Base-by-base conservation (phyloP, 768 basidiomycete genomes). In the Leccinellum luteum region DNA sequence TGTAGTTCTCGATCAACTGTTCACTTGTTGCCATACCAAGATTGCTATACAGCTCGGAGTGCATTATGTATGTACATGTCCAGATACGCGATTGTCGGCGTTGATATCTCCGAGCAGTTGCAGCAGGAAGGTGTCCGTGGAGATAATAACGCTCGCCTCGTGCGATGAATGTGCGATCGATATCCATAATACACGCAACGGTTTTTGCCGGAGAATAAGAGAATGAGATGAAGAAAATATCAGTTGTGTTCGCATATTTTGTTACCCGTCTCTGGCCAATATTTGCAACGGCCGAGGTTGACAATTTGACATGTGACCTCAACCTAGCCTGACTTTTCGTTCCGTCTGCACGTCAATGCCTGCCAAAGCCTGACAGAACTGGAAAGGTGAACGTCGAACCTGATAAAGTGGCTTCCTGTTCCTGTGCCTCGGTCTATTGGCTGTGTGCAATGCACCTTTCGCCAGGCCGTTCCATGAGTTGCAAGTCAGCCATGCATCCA, bases 381-480 rank as follows among this genome's bases (percentile, higher is more conserved):
- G 27, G 47, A 45, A 28, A 14, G 30, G 48, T 19, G 30, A 27
- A 30, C 28, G 9, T 49, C 10, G n/a, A 19, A 49, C 30, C 30
- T 31, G 48, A n/a, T 8, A 10, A 49, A 12, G n/a, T 31, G n/a
- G 28, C 21, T 28, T 30, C 15, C n/a, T 31, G 66, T 68, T 21
- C 65, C 65, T 66, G 66, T 66, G 45, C 66, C 66, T 66, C 48
- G 10, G 15, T 27, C n/a, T 38, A 27, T 43, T 23, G 58, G 65
- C 65, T 62, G 66, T 62, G 60, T 48, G 30, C 41, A 47, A 55
- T 31, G 41, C 61, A n/a, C 47, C 32, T 50, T 63, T 35, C 35
- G 25, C 61, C 52, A 48, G 44, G 30, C 55, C 14, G 49, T 34
- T 49, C 60, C 51, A 56, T 14, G 5, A 15, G 53, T 52, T 51